Percentiles rank a stretch among this genome's conserved stretches.
Conservation (phyloP, 2,329 filamentous ascomycete genomes). For the Fusarium pilosicola region DNA sequence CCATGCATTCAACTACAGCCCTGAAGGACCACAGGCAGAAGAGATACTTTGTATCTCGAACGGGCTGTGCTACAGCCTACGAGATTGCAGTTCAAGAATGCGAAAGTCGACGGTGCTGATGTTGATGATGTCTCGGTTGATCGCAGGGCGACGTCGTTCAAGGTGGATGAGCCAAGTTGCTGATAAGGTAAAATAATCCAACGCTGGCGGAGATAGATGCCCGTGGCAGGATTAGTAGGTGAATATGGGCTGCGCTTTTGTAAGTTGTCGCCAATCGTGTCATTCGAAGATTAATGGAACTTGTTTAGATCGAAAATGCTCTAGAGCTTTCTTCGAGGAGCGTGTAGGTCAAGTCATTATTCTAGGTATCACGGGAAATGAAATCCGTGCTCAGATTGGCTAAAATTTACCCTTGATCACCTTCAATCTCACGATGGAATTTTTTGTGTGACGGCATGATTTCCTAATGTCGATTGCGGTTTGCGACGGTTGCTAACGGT, state of each 20-base stretch:
- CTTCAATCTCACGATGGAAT: constrained; percentile 7
- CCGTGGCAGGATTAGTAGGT: constrained; percentile 19
- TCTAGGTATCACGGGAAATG: constrained; percentile 18
- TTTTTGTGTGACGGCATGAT: constrained; percentile 21
- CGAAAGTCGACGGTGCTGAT: not conserved
- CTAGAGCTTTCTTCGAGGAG: not conserved
- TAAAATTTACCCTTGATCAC: constrained; percentile 4
- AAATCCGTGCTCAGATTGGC: constrained; percentile 23
- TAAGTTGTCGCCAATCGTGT: not conserved
- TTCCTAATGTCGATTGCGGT: constrained; percentile 18
- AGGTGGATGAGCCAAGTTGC: constrained; percentile 21
- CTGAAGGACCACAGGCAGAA: constrained; percentile 24
- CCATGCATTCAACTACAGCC: constrained; percentile 49
- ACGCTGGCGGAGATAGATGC: constrained; percentile 30
- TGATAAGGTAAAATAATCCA: constrained; percentile 19
- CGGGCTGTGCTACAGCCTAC: not conserved
- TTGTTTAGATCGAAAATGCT: not conserved
- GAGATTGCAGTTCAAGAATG: not conserved
- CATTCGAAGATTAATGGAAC: not conserved
- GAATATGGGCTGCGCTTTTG: not conserved
- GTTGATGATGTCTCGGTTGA: not conserved
- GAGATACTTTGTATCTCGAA: constrained; percentile 34
- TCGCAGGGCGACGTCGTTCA: constrained; percentile 51
- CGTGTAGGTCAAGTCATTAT: constrained; percentile 14
- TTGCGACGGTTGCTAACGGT: constrained; percentile 38